Evolutionary conservation across 2,329 filamentous ascomycete genomes (phyloP), one percentile per base, ranked within the genome.

Genomic region (Colletotrichum higginsianum): DNA sequence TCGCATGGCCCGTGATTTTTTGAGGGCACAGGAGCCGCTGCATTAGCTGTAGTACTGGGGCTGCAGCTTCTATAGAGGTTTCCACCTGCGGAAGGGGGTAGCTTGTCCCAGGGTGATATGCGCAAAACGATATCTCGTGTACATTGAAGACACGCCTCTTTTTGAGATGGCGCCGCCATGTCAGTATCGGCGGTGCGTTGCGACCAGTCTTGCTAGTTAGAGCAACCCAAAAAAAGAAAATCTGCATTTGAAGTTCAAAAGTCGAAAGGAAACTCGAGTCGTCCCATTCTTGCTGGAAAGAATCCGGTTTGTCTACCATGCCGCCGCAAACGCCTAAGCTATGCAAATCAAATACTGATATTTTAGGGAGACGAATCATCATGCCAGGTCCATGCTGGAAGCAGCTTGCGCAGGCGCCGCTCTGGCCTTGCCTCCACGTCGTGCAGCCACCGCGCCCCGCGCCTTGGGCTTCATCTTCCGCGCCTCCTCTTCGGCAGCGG

Each of bases 401-500:
- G 70, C 66, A 7, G 74, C 74, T 57, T 76, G 73, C 38, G 77
- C 75, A 18, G 77, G 66, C 44, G 76, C 66, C 26, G 75, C 70
- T 42, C 76, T 77, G 18, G 77, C 74, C 38, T 77, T 76, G 0
- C 77, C 78, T 42, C 79, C 79, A 53, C 79, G 76, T 57, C 79
- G 74, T 52, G 77, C 56, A 53, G 75, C 71, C 23, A 73, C 49
- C 4, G 69, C 61, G 11, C 72, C 72, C 16, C 71, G 62, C 18
- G 60, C 60, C 50, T 66, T 67, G 30, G 70, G 44, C 65, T 76
- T 79, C 15, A 79, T 72, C 67, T 76, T 78, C n/a, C 75, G 72
- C n/a, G 75, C 72, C 66, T 79, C 79, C 42, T 78, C 79, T 68
- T 75, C 42, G 52, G 73, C 72, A 13, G 74, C 72, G 21, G 77